These are phyloP conservation scores for Acanthamoeba castellanii DNA, from an alignment of 208 protist genomes.

Conservation along the genomic window DNA sequence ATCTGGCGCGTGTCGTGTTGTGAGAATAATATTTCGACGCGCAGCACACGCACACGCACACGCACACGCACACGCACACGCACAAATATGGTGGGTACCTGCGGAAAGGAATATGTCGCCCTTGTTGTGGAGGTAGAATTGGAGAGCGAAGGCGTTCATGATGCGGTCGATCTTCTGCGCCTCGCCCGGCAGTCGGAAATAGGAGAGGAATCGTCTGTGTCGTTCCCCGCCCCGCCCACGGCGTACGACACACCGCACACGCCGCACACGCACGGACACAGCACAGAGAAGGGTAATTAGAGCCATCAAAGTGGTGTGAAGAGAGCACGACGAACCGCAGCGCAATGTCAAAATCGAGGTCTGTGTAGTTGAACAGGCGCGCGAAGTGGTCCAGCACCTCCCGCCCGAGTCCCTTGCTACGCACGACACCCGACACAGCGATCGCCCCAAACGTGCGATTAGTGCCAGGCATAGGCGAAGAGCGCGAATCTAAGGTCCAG, in stretches of 20 bases:
- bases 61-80: too few relatives aligned
- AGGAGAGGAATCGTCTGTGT: constrained; percentile 87
- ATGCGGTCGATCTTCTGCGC: constrained; percentile 95
- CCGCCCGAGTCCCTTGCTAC: neutral
- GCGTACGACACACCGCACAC: neutral
- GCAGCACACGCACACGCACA: neutral
- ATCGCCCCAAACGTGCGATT: neutral
- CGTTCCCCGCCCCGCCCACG: too few relatives aligned
- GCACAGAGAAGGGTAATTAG: neutral
- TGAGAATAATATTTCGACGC: neutral
- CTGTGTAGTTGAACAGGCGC: neutral
- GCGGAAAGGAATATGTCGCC: constrained; percentile 82
- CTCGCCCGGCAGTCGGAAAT: constrained; percentile 94
- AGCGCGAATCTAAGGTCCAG: too few relatives aligned
- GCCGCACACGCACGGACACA: neutral
- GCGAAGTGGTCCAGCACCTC: neutral
- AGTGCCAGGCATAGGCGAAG: too few relatives aligned
- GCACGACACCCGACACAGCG: neutral
- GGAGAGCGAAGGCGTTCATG: constrained; percentile 95
- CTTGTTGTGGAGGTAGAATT: constrained; percentile 90
- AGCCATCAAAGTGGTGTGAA: too few relatives aligned
- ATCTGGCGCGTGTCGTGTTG: constrained; percentile 81
- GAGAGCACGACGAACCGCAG: neutral
- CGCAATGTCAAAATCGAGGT: constrained; percentile 50
- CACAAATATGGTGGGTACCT: too few relatives aligned